These are phyloP conservation scores for Albifimbria verrucaria DNA, from an alignment of 2,329 filamentous ascomycete species.

Conservation along the genomic window DNA sequence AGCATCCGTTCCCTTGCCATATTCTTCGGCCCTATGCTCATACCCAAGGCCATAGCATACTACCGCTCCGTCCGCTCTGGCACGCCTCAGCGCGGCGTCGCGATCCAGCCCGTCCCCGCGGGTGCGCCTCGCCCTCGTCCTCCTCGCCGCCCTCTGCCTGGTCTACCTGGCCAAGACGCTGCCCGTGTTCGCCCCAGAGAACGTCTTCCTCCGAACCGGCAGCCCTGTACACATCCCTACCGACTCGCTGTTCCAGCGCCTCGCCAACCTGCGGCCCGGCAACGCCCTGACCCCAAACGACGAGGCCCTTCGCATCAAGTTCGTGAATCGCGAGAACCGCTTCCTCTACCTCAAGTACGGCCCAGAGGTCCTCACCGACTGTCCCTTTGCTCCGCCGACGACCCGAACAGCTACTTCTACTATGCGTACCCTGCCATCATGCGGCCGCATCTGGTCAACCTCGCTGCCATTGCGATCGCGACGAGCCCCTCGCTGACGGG, in stretches of 20 bases:
- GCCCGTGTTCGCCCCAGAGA: conserved; percentile 68
- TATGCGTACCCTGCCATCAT: conserved; percentile 75
- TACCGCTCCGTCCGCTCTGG: conserved; percentile 54
- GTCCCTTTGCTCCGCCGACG: conserved; percentile 79
- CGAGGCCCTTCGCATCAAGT: conserved; percentile 60
- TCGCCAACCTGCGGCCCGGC: conserved; percentile 53
- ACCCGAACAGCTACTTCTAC: conserved; percentile 68
- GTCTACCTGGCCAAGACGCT: conserved; percentile 57
- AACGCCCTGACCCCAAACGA: conserved; percentile 55
- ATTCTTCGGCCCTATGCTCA: conserved; percentile 67
- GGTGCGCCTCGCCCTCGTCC: conserved; percentile 54
- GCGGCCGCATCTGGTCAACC: conserved; percentile 76
- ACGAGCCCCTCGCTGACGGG: conserved; percentile 69
- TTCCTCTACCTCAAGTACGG: conserved; percentile 84
- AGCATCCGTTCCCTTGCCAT: conserved; percentile 55
- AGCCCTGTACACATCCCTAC: conserved; percentile 83
- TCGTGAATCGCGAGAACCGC: conserved; percentile 68
- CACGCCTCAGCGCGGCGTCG: conserved; percentile 39
- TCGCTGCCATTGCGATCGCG: conserved; percentile 66
- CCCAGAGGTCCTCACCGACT: conserved; percentile 67
- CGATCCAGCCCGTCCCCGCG: conserved; percentile 51
- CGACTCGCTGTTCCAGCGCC: conserved; percentile 78
- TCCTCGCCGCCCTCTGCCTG: conserved; percentile 51
- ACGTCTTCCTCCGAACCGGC: conserved; percentile 74
- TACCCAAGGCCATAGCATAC: conserved; percentile 63